Conservation (phyloP, 805 yeast species). For the Jamesozyma hellenica region DNA sequence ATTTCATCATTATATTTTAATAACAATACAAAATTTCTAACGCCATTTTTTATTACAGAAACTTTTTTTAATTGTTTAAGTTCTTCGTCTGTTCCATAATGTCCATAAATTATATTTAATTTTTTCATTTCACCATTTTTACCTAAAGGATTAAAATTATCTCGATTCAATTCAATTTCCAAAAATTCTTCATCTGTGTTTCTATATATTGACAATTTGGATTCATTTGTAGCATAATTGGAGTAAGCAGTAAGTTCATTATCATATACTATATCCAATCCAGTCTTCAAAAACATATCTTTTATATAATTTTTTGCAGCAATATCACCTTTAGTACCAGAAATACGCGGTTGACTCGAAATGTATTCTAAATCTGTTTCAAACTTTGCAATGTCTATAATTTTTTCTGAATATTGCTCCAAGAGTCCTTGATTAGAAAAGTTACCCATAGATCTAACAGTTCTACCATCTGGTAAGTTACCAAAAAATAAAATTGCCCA, state of each 20-base stretch:
- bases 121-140: constrained; percentile 41
- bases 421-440: constrained; percentile 50
- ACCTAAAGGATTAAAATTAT: constrained; percentile 60
- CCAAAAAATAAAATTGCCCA: constrained; percentile 48
- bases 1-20: constrained; percentile 46
- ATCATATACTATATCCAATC: constrained; percentile 34
- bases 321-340: constrained; percentile 83
- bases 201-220: constrained; percentile 14
- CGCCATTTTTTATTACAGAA: constrained; percentile 23
- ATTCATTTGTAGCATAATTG: constrained; percentile 47
- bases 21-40: constrained; percentile 37
- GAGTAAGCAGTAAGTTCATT: constrained; percentile 42
- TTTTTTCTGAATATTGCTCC: constrained; percentile 35
- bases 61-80: constrained; percentile 29
- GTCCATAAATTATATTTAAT: constrained; percentile 50
- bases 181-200: constrained; percentile 18
- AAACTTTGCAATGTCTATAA: constrained; percentile 46
- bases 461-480: constrained; percentile 33
- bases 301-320: constrained; percentile 58
- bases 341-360: constrained; percentile 66
- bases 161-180: constrained; percentile 18
- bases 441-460: constrained; percentile 33
- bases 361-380: constrained; percentile 59
- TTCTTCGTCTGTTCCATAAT: constrained; percentile 55
- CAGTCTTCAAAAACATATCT: constrained; percentile 44